A percentile compares a stretch with the other conserved stretches of the same genome.
phyloP scores from a whole-genome alignment of 225 moss, liverwort and hornwort species.

The Climacium dendroides region DNA sequence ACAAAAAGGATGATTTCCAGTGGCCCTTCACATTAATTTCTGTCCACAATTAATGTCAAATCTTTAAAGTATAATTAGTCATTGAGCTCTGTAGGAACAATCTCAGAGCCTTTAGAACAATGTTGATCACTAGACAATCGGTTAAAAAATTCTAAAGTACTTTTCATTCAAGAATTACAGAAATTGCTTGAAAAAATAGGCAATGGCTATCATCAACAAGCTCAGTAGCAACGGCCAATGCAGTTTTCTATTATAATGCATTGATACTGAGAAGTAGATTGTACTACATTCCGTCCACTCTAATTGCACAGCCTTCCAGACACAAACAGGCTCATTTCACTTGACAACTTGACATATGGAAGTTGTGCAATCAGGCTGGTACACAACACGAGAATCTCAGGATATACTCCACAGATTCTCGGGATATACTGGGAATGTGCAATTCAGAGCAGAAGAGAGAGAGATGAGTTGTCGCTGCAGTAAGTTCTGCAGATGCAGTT shows the following conservation, averaged over 20 bases:
- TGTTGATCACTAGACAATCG: background rate
- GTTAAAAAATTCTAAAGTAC: background rate
- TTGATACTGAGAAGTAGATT: too few relatives aligned
- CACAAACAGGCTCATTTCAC: background rate
- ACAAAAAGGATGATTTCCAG: too few relatives aligned
- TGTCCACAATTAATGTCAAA: too few relatives aligned
- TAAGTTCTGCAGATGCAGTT: background rate
- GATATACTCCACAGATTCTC: background rate
- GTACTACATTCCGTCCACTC: background rate
- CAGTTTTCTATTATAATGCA: too few relatives aligned
- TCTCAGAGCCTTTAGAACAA: background rate
- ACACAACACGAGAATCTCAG: background rate
- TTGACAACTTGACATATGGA: background rate
- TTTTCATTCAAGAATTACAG: background rate
- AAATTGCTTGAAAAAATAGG: background rate
- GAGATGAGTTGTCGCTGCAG: background rate
- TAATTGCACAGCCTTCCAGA: background rate
- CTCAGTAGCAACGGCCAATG: background rate
- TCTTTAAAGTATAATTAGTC: background rate
- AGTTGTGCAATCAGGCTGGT: background rate
- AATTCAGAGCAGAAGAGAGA: background rate
- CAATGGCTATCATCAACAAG: background rate
- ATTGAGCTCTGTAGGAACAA: background rate
- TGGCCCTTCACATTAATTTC: too few relatives aligned
- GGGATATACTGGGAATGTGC: background rate